Evolutionary conservation across 2,329 filamentous ascomycete species (phyloP).

Genomic region (Nigrospora oryzae): DNA sequence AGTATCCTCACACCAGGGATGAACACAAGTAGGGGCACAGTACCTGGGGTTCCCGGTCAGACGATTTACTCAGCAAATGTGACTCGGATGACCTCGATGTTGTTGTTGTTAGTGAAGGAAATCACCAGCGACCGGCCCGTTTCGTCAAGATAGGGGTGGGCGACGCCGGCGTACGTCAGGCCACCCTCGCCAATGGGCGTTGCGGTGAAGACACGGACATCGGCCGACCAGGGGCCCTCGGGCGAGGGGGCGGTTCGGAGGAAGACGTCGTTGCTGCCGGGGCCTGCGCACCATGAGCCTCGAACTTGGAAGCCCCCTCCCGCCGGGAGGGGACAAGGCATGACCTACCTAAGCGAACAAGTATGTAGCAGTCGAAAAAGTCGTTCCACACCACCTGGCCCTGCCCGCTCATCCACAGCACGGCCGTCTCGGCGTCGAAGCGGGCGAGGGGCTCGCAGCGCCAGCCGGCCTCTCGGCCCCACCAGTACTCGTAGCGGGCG

Average conservation of each 20-base stretch:
- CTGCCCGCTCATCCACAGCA: conserved; percentile 27
- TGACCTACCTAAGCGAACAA: conserved; percentile 20
- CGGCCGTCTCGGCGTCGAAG: conserved; percentile 25
- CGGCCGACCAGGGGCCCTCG: conserved; percentile 27
- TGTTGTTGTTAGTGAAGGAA: conserved; percentile 30
- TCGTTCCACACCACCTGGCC: conserved; percentile 27
- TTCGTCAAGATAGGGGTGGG: conserved; percentile 27
- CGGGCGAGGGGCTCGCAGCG: conserved; percentile 15
- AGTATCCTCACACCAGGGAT: too few relatives aligned
- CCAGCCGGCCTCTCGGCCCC: conserved; percentile 27
- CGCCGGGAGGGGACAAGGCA: background rate
- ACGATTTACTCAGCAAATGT: conserved; percentile 11
- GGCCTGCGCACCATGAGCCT: conserved; percentile 4
- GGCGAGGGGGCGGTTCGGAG: conserved; percentile 18
- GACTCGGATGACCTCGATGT: conserved; percentile 25
- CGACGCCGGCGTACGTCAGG: conserved; percentile 26
- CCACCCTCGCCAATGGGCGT: conserved; percentile 20
- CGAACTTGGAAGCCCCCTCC: too few relatives aligned
- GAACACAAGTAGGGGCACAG: too few relatives aligned
- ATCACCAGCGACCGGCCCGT: conserved; percentile 25
- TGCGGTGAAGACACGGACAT: conserved; percentile 23
- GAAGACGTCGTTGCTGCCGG: conserved; percentile 8
- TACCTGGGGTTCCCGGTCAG: background rate
- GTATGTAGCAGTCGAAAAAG: conserved; percentile 24
- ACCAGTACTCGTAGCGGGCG: conserved; percentile 28